These are phyloP conservation scores for Saksenaea vasiformis DNA, from an alignment of 371 early-diverging fungal genomes.

Conservation along the genomic window DNA sequence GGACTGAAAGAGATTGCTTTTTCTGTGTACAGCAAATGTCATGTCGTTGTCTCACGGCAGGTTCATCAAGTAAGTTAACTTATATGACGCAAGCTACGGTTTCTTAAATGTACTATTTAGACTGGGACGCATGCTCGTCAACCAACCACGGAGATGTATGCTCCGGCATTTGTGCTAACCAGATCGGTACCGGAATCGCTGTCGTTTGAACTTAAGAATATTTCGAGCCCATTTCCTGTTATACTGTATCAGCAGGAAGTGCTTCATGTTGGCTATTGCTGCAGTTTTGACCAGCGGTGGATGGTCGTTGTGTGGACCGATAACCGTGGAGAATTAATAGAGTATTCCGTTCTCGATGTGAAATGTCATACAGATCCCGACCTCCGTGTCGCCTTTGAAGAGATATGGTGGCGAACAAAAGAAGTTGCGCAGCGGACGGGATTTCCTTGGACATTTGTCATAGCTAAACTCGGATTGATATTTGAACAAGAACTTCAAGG, in stretches of 20 bases:
- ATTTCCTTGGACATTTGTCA: slow-evolving; percentile 46
- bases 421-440: slow-evolving; percentile 32
- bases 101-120: background rate
- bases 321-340: slow-evolving; percentile 58
- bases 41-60: slow-evolving; percentile 39
- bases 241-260: slow-evolving; percentile 37
- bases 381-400: slow-evolving; percentile 24
- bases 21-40: slow-evolving; percentile 61
- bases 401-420: slow-evolving; percentile 45
- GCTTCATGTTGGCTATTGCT: slow-evolving; percentile 60
- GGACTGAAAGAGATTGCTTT: slow-evolving; percentile 66
- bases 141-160: slow-evolving; percentile 38
- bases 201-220: slow-evolving; percentile 39
- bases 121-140: slow-evolving; percentile 13
- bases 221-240: slow-evolving; percentile 28
- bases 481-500: slow-evolving; percentile 44
- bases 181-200: slow-evolving; percentile 42
- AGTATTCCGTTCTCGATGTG: slow-evolving; percentile 32
- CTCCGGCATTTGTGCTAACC: slow-evolving; percentile 57
- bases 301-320: slow-evolving; percentile 63
- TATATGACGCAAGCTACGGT: background rate
- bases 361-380: background rate
- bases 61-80: slow-evolving; percentile 15
- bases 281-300: slow-evolving; percentile 60
- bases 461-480: slow-evolving; percentile 48